These are phyloP conservation scores for Rhodomyrtus tomentosa DNA, from an alignment of 345 rosid species.

Conservation along the genomic window DNA sequence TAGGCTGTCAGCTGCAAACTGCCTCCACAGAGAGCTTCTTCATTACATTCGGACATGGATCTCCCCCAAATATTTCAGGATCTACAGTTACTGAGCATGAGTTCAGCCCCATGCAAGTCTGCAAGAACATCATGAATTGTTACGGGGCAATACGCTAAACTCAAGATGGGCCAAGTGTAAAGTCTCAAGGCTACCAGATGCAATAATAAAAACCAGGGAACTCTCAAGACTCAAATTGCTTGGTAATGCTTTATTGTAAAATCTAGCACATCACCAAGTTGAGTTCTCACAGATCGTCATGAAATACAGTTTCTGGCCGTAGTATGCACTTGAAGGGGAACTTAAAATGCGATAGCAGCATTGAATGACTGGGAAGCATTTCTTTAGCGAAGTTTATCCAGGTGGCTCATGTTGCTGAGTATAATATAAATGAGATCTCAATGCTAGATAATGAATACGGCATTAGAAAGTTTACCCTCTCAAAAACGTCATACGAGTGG, in stretches of 20 bases:
- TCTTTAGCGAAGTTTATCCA: neutral
- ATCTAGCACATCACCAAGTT: neutral
- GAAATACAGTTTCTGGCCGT: neutral
- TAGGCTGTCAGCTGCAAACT: constrained; percentile 51
- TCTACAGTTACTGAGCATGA: constrained; percentile 86
- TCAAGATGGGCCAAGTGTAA: neutral
- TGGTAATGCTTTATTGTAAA: neutral
- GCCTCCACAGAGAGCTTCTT: constrained; percentile 93
- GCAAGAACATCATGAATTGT: constrained; percentile 6
- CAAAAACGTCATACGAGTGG: constrained; percentile 90
- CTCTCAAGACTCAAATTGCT: neutral
- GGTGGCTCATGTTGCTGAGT: neutral
- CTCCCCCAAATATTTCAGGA: constrained; percentile 92
- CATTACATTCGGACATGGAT: constrained; percentile 84
- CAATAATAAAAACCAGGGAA: neutral
- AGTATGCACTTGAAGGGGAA: neutral
- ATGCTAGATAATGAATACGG: neutral
- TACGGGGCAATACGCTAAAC: neutral
- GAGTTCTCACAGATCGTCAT: neutral
- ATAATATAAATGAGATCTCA: neutral
- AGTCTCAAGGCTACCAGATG: neutral
- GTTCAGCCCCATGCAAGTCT: constrained; percentile 91
- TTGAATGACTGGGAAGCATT: neutral
- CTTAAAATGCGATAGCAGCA: neutral
- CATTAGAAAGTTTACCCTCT: constrained; percentile 42